Evolutionary conservation across 345 rosid species (phyloP).

Genomic region (Hibiscus mutabilis): DNA sequence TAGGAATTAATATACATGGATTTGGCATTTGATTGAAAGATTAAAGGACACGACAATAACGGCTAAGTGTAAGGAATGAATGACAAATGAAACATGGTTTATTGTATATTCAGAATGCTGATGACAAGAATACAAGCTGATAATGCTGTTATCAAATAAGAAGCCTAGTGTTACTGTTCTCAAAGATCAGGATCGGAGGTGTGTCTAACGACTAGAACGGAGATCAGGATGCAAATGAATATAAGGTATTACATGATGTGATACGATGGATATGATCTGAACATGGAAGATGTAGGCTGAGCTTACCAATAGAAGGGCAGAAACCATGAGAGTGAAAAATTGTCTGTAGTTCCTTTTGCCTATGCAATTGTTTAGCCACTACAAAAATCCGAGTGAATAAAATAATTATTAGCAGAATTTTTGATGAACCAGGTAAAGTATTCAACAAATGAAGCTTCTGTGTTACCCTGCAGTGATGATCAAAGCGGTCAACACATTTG

Average conservation of each 20-base stretch:
- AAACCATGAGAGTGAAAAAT: slow-evolving; percentile 90
- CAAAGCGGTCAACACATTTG: slow-evolving; percentile 87
- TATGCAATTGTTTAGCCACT: slow-evolving; percentile 98
- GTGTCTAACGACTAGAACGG: not conserved
- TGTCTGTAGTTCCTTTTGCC: slow-evolving; percentile 82
- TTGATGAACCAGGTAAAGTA: not conserved
- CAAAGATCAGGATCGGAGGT: not conserved
- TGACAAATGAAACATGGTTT: not conserved
- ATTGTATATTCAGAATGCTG: not conserved
- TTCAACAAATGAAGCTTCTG: slow-evolving; percentile 8
- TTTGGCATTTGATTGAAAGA: slow-evolving; percentile 5
- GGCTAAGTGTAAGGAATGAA: not conserved
- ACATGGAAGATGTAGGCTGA: slow-evolving; percentile 11
- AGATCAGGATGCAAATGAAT: not conserved
- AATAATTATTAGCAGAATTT: slow-evolving; percentile 10
- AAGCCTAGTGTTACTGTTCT: not conserved
- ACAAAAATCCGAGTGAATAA: slow-evolving; percentile 20
- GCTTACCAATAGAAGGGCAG: slow-evolving; percentile 81
- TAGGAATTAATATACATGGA: slow-evolving; percentile 7
- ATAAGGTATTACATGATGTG: not conserved
- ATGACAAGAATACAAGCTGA: not conserved
- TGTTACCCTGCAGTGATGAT: slow-evolving; percentile 98
- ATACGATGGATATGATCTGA: slow-evolving; percentile 13
- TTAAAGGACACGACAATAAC: not conserved
- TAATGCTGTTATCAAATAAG: not conserved